phyloP scores from a whole-genome alignment of 2,329 filamentous ascomycete genomes.

The Aspergillus nomiae region DNA sequence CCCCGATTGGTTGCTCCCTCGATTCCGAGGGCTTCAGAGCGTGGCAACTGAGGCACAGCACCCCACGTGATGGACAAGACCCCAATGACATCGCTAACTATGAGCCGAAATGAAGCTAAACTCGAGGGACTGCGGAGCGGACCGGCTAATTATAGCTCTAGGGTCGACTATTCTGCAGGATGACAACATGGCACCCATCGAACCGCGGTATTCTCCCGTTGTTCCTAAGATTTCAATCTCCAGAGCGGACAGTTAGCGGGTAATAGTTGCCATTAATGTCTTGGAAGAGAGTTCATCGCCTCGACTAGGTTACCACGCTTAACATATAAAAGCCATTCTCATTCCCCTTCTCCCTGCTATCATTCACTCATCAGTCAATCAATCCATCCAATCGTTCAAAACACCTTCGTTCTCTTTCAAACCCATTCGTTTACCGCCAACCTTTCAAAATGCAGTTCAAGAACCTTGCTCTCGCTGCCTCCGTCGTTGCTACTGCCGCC shows the following conservation, averaged over 20 bases:
- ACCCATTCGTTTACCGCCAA: background rate
- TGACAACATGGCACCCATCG: background rate
- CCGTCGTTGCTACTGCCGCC: constrained; percentile 34
- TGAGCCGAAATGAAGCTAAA: background rate
- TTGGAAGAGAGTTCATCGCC: background rate
- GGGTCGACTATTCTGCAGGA: background rate
- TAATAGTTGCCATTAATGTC: constrained; percentile 1
- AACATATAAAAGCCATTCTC: background rate
- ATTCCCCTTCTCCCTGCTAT: background rate
- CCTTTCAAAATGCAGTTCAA: constrained; percentile 32
- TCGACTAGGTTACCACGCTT: background rate
- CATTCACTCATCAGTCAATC: background rate
- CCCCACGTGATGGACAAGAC: background rate
- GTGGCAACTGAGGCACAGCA: background rate
- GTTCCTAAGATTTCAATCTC: background rate
- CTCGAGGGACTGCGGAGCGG: background rate
- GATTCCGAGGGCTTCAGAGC: background rate
- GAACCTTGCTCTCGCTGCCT: constrained; percentile 27
- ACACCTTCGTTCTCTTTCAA: background rate
- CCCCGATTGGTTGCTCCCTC: background rate
- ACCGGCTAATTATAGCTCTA: constrained; percentile 1
- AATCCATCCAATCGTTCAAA: background rate
- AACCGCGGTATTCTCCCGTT: background rate
- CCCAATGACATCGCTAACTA: background rate
- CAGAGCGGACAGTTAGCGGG: background rate